These are phyloP conservation scores for Yamadazyma pseudoaaseri DNA, from an alignment of 1,139 yeast species.

Conservation along the genomic window DNA sequence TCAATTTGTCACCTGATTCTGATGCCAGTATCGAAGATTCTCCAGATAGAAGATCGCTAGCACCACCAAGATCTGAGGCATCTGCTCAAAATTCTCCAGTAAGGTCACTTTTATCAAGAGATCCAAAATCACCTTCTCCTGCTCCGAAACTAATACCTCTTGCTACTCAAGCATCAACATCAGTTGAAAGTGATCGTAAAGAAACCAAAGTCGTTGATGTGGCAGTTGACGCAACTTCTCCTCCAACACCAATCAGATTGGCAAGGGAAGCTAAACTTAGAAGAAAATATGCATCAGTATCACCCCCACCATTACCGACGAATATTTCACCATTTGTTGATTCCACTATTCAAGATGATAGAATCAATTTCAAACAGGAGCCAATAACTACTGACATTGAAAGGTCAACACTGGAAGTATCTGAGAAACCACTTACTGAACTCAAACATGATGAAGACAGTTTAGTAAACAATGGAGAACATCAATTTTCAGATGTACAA, in stretches of 20 bases:
- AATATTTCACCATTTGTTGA: not conserved
- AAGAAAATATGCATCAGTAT: constrained; percentile 6
- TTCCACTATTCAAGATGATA: not conserved
- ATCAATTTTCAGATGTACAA: not conserved
- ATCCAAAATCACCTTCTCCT: constrained; percentile 8
- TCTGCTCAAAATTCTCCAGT: constrained; percentile 12
- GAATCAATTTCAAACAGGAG: not conserved
- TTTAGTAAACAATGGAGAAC: constrained; percentile 1
- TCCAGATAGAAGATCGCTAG: constrained; percentile 21
- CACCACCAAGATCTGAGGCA: constrained; percentile 21
- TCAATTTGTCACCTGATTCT: constrained; percentile 17
- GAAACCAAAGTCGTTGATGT: constrained; percentile 14
- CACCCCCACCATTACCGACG: constrained; percentile 4
- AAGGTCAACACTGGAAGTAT: not conserved
- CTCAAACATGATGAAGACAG: constrained; percentile 7
- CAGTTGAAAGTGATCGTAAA: not conserved
- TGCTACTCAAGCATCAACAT: not conserved
- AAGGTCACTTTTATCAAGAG: constrained; percentile 12
- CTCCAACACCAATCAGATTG: constrained; percentile 17
- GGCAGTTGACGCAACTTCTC: constrained; percentile 19
- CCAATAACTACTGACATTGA: not conserved
- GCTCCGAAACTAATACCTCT: not conserved
- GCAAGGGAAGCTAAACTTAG: constrained; percentile 12
- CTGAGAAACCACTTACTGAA: constrained; percentile 4
- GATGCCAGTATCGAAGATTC: constrained; percentile 19